Conservation (phyloP, 768 basidiomycete species). For the Serendipita indica region DNA sequence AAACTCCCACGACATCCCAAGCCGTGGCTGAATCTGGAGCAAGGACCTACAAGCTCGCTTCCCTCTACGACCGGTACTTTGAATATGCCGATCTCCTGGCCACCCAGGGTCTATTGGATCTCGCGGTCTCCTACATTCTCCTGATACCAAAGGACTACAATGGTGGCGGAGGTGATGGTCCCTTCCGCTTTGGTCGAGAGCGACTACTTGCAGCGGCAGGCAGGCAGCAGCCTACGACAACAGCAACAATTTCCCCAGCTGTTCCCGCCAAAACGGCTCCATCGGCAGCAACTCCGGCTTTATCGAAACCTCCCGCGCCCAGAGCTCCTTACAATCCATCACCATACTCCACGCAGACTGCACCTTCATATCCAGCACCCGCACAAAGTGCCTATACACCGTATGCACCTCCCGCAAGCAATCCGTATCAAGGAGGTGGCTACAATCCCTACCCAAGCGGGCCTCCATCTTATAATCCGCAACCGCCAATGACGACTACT, state of each 20-base stretch:
- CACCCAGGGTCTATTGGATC: conserved; percentile 73
- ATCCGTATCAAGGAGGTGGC: conserved; percentile 15
- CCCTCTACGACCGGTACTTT: conserved; percentile 82
- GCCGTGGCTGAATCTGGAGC: conserved; percentile 23
- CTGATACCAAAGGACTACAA: conserved; percentile 68
- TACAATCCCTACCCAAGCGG: conserved; percentile 8
- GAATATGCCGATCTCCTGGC: conserved; percentile 92
- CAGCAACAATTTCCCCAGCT: conserved; percentile 13
- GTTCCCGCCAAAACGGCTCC: conserved; percentile 21
- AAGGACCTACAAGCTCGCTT: conserved; percentile 67
- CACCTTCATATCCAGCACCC: conserved; percentile 10
- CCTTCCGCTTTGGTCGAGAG: conserved; percentile 32
- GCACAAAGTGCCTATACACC: conserved; percentile 14
- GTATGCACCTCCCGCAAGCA: conserved; percentile 23
- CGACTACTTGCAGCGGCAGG: conserved; percentile 31
- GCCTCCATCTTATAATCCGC: conserved; percentile 22
- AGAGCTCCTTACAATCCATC: conserved; percentile 17
- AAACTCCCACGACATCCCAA: conserved; percentile 18
- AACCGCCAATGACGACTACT: conserved; percentile 20
- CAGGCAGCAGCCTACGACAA: conserved; percentile 13
- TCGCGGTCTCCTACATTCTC: conserved; percentile 66
- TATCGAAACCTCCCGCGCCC: conserved; percentile 14
- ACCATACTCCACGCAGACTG: conserved; percentile 11
- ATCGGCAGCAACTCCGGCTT: conserved; percentile 13
- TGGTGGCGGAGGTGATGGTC: conserved; percentile 32